Evolutionary conservation across 2,329 filamentous ascomycete species (phyloP).

Genomic region (Aspergillus novofumigatus): DNA sequence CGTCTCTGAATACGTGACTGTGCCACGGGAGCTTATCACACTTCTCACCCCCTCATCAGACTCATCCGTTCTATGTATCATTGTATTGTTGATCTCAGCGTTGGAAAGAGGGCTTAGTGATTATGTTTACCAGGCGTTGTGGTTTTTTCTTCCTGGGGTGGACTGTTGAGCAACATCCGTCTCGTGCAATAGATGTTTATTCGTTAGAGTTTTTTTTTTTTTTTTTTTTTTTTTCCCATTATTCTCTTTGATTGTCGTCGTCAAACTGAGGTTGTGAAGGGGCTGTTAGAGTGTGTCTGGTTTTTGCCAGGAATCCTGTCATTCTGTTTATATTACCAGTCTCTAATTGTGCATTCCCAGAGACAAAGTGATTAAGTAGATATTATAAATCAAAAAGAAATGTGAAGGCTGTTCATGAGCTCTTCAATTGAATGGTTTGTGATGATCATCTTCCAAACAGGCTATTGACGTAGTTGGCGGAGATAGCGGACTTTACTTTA

Average conservation of each 20-base stretch:
- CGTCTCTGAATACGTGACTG: neutral
- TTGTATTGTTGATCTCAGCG: neutral
- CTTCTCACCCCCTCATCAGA: neutral
- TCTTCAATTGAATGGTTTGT: neutral
- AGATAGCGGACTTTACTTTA: constrained; percentile 24
- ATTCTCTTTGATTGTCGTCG: constrained; percentile 2
- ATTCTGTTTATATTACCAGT: constrained; percentile 3
- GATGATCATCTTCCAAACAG: neutral
- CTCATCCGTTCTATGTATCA: neutral
- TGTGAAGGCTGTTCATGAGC: neutral
- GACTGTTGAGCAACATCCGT: constrained; percentile 9
- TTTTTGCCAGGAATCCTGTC: neutral
- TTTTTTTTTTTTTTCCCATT: constrained; percentile 2
- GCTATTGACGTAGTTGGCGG: constrained; percentile 11
- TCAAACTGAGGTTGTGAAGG: neutral
- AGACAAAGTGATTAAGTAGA: constrained; percentile 12
- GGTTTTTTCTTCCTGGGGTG: constrained; percentile 13
- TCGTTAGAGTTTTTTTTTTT: constrained; percentile 13
- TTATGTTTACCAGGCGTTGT: neutral
- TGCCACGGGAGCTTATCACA: neutral
- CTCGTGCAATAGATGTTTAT: constrained; percentile 8
- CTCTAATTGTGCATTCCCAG: constrained; percentile 6
- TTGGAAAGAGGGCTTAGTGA: neutral
- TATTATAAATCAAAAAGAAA: constrained; percentile 12
- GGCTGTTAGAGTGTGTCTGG: neutral